Percentiles rank a stretch among this genome's conserved stretches.
These are phyloP conservation scores for Penicillium sp. DNA, from an alignment of 2,329 filamentous ascomycete genomes.

Conservation along the genomic window DNA sequence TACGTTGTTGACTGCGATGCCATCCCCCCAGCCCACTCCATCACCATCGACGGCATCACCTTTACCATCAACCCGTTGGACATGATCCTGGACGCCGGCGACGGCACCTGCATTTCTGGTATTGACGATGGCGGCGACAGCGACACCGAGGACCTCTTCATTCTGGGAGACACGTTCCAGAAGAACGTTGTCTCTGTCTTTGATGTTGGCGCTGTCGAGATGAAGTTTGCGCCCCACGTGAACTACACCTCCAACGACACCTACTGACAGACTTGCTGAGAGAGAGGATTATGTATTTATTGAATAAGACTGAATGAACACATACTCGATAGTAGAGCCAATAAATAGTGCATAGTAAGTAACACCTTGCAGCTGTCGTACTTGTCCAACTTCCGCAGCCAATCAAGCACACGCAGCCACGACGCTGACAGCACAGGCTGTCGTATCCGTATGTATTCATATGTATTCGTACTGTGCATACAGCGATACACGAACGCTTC, in stretches of 20 bases:
- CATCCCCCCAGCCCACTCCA: neutral
- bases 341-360: too few relatives aligned
- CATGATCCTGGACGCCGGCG: slow-evolving; percentile 25
- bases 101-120: slow-evolving; percentile 21
- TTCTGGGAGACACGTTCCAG: slow-evolving; percentile 47
- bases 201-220: slow-evolving; percentile 45
- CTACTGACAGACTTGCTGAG: slow-evolving; percentile 1
- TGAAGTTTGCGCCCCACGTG: slow-evolving; percentile 41
- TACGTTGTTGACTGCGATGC: slow-evolving; percentile 23
- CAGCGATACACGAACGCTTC: neutral
- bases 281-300: neutral
- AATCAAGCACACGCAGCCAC: too few relatives aligned
- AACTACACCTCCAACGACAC: slow-evolving; percentile 17
- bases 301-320: too few relatives aligned
- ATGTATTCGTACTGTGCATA: neutral
- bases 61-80: slow-evolving; percentile 30
- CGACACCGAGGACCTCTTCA: slow-evolving; percentile 26
- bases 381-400: too few relatives aligned
- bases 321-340: too few relatives aligned
- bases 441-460: too few relatives aligned
- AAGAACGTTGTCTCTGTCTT: slow-evolving; percentile 51
- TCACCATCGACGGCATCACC: slow-evolving; percentile 21
- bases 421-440: too few relatives aligned
- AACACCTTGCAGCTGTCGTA: too few relatives aligned
- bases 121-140: slow-evolving; percentile 26